Evolutionary conservation across 169 alveolate species (phyloP).

Genomic region (Ichthyophthirius multifiliis): DNA sequence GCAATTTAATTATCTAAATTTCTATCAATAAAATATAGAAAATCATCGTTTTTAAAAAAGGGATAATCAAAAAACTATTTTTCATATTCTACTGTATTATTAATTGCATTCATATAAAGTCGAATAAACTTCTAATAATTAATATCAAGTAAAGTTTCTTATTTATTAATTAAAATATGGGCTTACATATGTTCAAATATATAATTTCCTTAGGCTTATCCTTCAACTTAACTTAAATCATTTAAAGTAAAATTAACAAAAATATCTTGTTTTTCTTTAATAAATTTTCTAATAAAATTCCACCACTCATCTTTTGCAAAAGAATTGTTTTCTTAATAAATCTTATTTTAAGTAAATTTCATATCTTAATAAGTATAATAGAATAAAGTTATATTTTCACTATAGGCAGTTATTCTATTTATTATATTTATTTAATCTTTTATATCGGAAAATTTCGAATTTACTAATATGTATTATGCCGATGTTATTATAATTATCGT

Average conservation of each 20-base stretch:
- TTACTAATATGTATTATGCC: not conserved
- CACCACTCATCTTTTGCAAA: not conserved
- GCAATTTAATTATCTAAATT: not conserved
- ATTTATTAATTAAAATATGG: not conserved
- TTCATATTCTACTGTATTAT: not conserved
- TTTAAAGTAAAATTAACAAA: not conserved
- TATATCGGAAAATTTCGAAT: not conserved
- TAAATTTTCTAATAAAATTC: not conserved
- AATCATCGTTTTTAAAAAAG: not conserved
- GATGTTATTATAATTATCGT: not conserved
- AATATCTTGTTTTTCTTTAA: too few species aligned
- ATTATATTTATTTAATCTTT: not conserved
- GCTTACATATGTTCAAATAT: not conserved
- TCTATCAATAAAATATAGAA: not conserved
- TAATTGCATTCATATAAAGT: conserved; percentile 10
- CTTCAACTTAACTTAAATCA: conserved; percentile 1
- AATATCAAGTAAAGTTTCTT: not conserved
- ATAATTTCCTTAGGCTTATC: not conserved
- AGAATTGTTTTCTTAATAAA: not conserved
- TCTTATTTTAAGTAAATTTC: not conserved
- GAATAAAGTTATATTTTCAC: conserved; percentile 7
- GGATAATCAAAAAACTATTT: not conserved
- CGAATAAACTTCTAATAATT: conserved; percentile 1
- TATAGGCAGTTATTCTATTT: not conserved
- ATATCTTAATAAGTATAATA: not conserved